Base-by-base conservation (phyloP, 192 early-diverging fungal genomes). In the Hyaloraphidium curvatum region DNA sequence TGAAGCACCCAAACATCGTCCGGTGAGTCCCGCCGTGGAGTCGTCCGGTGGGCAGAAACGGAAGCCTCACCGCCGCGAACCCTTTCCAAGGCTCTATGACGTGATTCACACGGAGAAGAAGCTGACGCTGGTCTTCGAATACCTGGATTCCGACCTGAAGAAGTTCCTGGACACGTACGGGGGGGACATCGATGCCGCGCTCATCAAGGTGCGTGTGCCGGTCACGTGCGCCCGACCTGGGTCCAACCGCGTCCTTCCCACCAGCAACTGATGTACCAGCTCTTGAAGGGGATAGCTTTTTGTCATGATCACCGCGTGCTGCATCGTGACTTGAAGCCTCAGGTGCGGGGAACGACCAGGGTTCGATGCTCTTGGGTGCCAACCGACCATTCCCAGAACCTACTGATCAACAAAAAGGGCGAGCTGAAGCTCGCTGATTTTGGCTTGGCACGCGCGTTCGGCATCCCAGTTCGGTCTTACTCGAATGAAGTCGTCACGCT, bases 31-130 rank as follows among this genome's bases (percentile, higher is more conserved):
- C 4, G 22, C 27, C n/a, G 0, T 27, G 25, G 4, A 1, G 22
- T 4, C n/a, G 28, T 21, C 17, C 2, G n/a, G n/a, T 13, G 25
- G 5, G 16, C 11, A 30, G 14, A 14, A 29, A 37, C 16, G 26
- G 11, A 22, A 17, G 30, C 22, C 11, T 40, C 3, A 17, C 35
- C 17, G 30, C 19, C 37, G 14, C 17, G 43, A 4, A 21, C 25
- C 23, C 43, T 48, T 11, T 25, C 17, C 17, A 14, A 81, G 87
- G 50, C 71, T 97, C 26, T 90, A 95, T 62, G 93, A 97, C 72
- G 92, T 99, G 31, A 77, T 79, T 55, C 93, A 97, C 62, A 96
- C 91, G 13, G 93, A 97, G 62, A 89, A 91, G 70, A 97, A 91
- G 68, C 66, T 99, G 43, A 96, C 89, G 28, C 75, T 97, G 51